Evolutionary conservation across 768 basidiomycete genomes (phyloP).

Genomic region (Artomyces pyxidatus): DNA sequence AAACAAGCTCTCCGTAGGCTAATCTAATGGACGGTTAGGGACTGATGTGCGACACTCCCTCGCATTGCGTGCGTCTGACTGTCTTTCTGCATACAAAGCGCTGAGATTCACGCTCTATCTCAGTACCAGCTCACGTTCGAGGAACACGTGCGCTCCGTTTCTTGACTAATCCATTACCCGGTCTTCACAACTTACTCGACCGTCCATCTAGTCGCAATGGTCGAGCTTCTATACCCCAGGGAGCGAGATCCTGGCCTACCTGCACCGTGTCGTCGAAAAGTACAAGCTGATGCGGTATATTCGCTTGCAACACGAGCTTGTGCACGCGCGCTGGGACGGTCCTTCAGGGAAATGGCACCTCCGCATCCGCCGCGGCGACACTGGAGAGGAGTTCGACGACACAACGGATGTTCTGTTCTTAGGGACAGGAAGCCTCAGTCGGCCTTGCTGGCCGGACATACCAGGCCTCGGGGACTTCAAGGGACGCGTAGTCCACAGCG

Average conservation of each 20-base stretch:
- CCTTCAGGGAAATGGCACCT: constrained; percentile 48
- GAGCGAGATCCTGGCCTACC: constrained; percentile 42
- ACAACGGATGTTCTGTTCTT: constrained; percentile 25
- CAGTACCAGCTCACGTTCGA: constrained; percentile 12
- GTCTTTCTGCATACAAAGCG: too few relatives aligned
- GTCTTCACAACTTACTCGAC: background rate
- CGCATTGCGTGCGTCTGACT: constrained; percentile 5
- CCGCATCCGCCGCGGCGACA: constrained; percentile 28
- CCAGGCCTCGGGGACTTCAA: constrained; percentile 26
- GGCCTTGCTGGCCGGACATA: constrained; percentile 33
- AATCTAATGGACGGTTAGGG: constrained; percentile 7
- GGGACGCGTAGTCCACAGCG: constrained; percentile 29
- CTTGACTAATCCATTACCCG: too few relatives aligned
- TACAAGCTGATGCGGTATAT: constrained; percentile 47
- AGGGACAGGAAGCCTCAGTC: constrained; percentile 27
- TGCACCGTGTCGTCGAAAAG: constrained; percentile 48
- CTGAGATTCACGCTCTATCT: background rate
- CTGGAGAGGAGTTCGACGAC: constrained; percentile 11
- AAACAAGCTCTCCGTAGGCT: background rate
- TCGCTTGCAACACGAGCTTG: constrained; percentile 46
- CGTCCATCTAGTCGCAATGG: constrained; percentile 15
- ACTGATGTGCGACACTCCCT: constrained; percentile 9
- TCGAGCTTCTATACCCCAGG: constrained; percentile 7
- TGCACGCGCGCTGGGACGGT: constrained; percentile 43
- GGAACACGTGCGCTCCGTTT: constrained; percentile 2